A percentile compares a stretch with the other conserved stretches of the same genome.
These are phyloP conservation scores for Scedosporium minutisporum DNA, from an alignment of 2,329 filamentous ascomycete genomes.

Conservation along the genomic window DNA sequence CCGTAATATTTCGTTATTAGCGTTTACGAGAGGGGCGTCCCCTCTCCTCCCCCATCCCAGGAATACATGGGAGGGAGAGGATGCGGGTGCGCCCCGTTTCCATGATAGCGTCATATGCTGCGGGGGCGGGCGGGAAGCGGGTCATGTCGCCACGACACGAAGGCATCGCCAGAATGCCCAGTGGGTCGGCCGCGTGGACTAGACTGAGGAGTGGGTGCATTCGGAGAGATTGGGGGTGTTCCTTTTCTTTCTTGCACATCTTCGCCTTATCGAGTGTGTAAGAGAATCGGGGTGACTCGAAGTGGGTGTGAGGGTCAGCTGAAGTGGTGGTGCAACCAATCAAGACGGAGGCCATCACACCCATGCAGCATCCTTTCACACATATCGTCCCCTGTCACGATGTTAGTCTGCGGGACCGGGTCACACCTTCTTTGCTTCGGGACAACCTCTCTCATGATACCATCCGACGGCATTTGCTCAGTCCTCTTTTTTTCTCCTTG, in stretches of 20 bases:
- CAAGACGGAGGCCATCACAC: neutral
- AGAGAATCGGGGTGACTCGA: neutral
- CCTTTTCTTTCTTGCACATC: neutral
- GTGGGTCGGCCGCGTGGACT: neutral
- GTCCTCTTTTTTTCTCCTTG: neutral
- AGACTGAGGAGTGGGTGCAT: too few species aligned
- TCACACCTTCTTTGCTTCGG: neutral
- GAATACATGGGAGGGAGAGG: neutral
- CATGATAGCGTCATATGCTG: neutral
- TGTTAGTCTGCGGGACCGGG: neutral
- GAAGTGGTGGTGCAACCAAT: neutral
- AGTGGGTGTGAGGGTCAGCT: neutral
- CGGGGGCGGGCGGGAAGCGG: neutral
- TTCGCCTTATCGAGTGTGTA: neutral
- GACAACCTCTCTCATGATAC: neutral
- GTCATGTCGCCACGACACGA: constrained; percentile 12
- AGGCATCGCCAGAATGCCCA: constrained; percentile 5
- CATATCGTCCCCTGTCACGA: neutral
- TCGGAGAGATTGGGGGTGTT: neutral
- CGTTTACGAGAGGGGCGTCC: neutral
- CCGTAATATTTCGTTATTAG: neutral
- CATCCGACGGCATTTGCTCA: neutral
- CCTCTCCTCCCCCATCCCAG: neutral
- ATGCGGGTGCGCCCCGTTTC: neutral
- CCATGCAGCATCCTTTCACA: neutral